phyloP scores from a whole-genome alignment of 2,329 filamentous ascomycete genomes.

The Cytospora piceae region DNA sequence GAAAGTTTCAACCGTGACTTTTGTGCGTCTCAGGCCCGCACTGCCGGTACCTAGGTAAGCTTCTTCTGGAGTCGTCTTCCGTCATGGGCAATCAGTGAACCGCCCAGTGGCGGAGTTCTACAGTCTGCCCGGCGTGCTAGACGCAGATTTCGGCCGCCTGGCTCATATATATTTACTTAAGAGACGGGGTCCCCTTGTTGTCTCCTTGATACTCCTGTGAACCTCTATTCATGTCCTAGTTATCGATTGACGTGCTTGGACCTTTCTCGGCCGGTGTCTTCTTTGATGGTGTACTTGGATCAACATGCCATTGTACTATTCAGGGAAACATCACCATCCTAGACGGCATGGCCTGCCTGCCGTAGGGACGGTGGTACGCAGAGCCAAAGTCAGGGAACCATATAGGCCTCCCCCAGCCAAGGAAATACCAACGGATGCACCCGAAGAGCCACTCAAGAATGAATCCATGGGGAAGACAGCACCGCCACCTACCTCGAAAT shows the following conservation, averaged over 20 bases:
- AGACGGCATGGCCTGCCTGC: conserved; percentile 6
- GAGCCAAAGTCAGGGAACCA: neutral
- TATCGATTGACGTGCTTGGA: neutral
- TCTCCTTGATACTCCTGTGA: neutral
- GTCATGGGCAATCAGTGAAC: conserved; percentile 10
- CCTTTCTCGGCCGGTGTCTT: neutral
- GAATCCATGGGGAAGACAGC: conserved; percentile 1
- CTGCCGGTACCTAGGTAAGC: conserved; percentile 8
- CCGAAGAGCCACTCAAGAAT: conserved; percentile 4
- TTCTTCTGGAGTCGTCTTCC: conserved; percentile 12
- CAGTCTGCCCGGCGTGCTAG: conserved; percentile 8
- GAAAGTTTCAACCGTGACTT: conserved; percentile 1
- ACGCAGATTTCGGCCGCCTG: conserved; percentile 6
- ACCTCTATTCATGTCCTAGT: neutral
- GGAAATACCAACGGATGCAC: conserved; percentile 7
- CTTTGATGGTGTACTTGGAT: neutral
- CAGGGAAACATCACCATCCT: conserved; percentile 13
- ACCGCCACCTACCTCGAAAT: conserved; percentile 8
- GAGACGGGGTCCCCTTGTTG: neutral
- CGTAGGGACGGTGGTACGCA: neutral
- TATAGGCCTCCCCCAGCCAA: conserved; percentile 8
- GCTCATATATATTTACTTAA: neutral
- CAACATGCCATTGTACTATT: conserved; percentile 24
- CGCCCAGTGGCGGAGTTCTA: conserved; percentile 11
- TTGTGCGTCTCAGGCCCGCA: conserved; percentile 3